Conservation (phyloP, 192 early-diverging fungal species). For the Pilaira anomala region DNA sequence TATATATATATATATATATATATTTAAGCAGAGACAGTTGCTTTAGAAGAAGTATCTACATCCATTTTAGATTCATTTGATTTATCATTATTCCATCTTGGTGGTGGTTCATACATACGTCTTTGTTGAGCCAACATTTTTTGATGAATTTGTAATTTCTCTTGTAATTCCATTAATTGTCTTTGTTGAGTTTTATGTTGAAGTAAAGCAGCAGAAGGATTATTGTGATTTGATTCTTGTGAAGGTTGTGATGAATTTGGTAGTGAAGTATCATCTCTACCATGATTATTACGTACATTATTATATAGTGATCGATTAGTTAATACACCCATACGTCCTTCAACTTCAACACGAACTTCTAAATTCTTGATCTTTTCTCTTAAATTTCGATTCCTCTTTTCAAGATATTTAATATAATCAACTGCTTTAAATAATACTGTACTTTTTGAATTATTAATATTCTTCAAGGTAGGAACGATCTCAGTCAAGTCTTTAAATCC, state of each 20-base stretch:
- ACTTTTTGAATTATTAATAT: slow-evolving; percentile 63
- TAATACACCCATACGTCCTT: slow-evolving; percentile 16
- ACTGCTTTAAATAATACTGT: slow-evolving; percentile 68
- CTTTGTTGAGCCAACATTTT: slow-evolving; percentile 6
- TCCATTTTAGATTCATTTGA: slow-evolving; percentile 6
- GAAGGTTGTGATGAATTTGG: not conserved
- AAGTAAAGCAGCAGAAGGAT: slow-evolving; percentile 9
- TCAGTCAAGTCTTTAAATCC: slow-evolving; percentile 91
- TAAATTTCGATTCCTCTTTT: slow-evolving; percentile 48
- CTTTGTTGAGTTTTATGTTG: slow-evolving; percentile 16
- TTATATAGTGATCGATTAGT: not conserved
- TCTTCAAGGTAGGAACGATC: slow-evolving; percentile 77
- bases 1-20: not conserved
- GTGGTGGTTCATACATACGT: slow-evolving; percentile 7
- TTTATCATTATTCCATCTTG: slow-evolving; percentile 2
- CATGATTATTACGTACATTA: too few species aligned
- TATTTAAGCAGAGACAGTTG: slow-evolving; percentile 7
- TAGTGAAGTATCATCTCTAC: too few species aligned
- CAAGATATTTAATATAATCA: slow-evolving; percentile 62
- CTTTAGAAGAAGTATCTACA: slow-evolving; percentile 6
- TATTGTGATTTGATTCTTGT: not conserved
- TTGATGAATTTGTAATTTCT: slow-evolving; percentile 8
- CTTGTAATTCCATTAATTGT: slow-evolving; percentile 10
- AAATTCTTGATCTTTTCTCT: slow-evolving; percentile 28
- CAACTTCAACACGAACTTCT: slow-evolving; percentile 32